Base-by-base conservation (phyloP, 2,329 filamentous ascomycete genomes). In the Neofusicoccum sp. region DNA sequence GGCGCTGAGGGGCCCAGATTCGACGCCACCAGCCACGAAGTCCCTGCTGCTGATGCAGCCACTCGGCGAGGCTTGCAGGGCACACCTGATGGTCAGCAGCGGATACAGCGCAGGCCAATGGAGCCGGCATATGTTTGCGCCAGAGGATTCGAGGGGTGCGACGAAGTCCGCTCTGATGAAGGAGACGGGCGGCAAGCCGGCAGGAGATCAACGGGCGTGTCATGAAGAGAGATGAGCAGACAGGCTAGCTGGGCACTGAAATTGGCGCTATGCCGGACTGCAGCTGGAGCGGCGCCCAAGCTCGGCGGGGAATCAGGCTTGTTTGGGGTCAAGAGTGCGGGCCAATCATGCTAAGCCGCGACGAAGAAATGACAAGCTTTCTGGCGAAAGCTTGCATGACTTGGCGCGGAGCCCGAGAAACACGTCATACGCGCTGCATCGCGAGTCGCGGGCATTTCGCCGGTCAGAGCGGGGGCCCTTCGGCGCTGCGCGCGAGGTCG, bases 281-380 rank as follows among this genome's bases (percentile, higher is more conserved):
- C 22, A 22, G 22, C 22, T 22, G 22, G 22, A 22, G 22, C 22
- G 22, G 22, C 22, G 22, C 22, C 22, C 22, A 22, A 22, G 22
- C 22, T 22, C 22, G 22, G 22, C 22, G 22, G 41, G 54, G 54
- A 45, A 14, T 22, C 39, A 44, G 29, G 31, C 29, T 39, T 22
- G 54, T 14, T 31, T 47, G 8, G 37, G 16, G 37, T 8, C 31
- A 9, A 36, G 1, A 4, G 14, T 14, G 8, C 14, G 28, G n/a
- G n/a, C 54, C 54, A 58, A 58, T 58, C 14, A 44, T 29, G 39
- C 54, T 16, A 58, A 58, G 54, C 41, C 41, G 28, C 37, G 41
- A 22, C 29, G 52, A 58, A 58, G 54, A 45, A 47, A 36, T 45
- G 54, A 45, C 54, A 58, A 58, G 54, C 54, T 58, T 58, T 58